Base-by-base conservation (phyloP, 306 rosid species). In the Heteromeles arbutifolia region DNA sequence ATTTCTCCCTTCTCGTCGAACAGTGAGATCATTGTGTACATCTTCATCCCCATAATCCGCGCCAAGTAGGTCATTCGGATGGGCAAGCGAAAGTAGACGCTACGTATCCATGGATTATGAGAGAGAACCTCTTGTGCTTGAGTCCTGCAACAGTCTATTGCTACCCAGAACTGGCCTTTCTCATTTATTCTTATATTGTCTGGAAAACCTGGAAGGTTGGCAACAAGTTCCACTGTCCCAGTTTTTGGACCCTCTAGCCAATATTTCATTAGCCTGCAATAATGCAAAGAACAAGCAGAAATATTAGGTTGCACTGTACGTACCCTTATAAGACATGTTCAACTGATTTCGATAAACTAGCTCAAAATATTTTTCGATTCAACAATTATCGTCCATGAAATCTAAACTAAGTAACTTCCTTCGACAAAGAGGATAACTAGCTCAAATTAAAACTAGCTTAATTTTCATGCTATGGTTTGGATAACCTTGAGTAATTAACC, bases 81-180 rank as follows among this genome's bases (percentile, higher is more conserved):
- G 3, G 98, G 98, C 22, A 95, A 69, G 10, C 96, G 85, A 44
- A 95, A 95, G 83, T 92, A 95, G 11, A 90, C 17, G 32, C 67
- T 90, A 76, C 88, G 83, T 29, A 94, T 17, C 98, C 96, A 95
- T 76, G 98, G 98, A 82, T 95, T 90, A 22, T 85, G 74, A 3
- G 85, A 79, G 0, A 95, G 82, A 52, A 95, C 76, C 59, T 95
- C 93, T 75, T 95, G 98, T 10, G 87, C 84, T 9, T 79, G 69
- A 0, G 97, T 92, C n/a, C 97, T 80, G 58, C 98, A 95, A 76
- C 98, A 95, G 15, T 95, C 98, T 56, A 92, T 95, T 15, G 97
- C 98, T 11, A 95, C 93, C 97, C 97, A 95, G 58, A 88, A 95
- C 24, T 95, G 74, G 2, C 95, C 93, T 25, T 86, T 84, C 25